Evolutionary conservation across 1,139 yeast species (phyloP).

Genomic region (Pichia sp.): DNA sequence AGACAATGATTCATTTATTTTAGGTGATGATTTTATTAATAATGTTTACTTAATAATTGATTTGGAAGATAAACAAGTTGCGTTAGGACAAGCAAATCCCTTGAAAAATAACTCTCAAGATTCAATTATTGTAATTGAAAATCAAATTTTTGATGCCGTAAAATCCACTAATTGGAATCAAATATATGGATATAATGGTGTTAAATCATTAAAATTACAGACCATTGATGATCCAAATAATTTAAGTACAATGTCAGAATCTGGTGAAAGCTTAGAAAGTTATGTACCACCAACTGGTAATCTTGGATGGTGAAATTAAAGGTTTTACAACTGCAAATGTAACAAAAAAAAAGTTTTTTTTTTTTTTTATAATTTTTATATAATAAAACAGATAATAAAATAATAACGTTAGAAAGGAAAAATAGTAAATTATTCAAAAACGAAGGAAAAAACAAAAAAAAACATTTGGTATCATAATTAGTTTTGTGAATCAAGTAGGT

Average conservation of each 20-base stretch:
- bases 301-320: slow-evolving; percentile 3
- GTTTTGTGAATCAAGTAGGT: neutral
- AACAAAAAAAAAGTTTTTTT: no score
- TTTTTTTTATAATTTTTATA: no score
- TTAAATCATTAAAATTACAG: slow-evolving; percentile 1
- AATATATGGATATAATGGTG: slow-evolving; percentile 7
- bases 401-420: neutral
- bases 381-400: neutral
- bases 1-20: slow-evolving; percentile 17
- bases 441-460: no score
- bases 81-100: slow-evolving; percentile 36
- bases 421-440: neutral
- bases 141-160: slow-evolving; percentile 9
- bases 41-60: slow-evolving; percentile 42
- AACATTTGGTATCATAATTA: neutral
- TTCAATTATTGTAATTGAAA: slow-evolving; percentile 6
- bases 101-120: neutral
- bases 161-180: slow-evolving; percentile 10
- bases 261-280: slow-evolving; percentile 1
- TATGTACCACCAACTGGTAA: slow-evolving; percentile 5
- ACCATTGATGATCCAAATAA: slow-evolving; percentile 1
- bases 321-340: no score
- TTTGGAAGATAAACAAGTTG: slow-evolving; percentile 37
- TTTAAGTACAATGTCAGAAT: neutral
- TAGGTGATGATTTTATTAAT: slow-evolving; percentile 43